Evolutionary conservation across 345 rosid genomes (phyloP), one percentile per base, ranked within the genome.

Genomic region (Odontarrhena argentea): DNA sequence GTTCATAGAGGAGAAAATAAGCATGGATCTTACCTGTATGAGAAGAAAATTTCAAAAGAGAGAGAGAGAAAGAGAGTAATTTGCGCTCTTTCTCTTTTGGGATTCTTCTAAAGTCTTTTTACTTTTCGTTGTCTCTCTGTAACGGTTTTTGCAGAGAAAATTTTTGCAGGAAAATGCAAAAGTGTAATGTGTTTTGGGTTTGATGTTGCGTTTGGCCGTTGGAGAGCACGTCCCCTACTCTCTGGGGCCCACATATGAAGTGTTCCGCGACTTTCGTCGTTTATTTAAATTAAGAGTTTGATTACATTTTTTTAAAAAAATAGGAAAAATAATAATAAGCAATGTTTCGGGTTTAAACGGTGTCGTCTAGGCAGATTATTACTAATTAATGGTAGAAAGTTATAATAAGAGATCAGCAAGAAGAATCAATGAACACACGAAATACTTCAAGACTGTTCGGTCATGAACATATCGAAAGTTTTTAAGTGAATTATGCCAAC

Each of bases 221-320:
- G 70, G 70, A 32, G 6, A 32, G 36, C 36, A 32, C 36, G 36
- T 69, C 81, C 85, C 81, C 81, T 37, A 57, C 55, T 63, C 54
- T 10, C 55, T 63, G 74, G 77, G 50, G 18, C 2, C 43, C 55
- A 34, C 60, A n/a, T 70, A 63, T 35, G 55, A 60, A 49, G 54
- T 41, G 49, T 76, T 82, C 84, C 84, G 82, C 86, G 78, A 57
- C 65, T 77, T 76, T 73, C 77, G 82, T 69, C 52, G 36, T 67
- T 36, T 12, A 8, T 41, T 63, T 37, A 28, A 3, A 63, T 18
- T 45, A 18, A 18, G 32, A 28, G 32, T 28, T 28, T 28, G 32
- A 28, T 28, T 28, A 28, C 32, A 28, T 28, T 28, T 2, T 18
- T n/a, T n/a, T n/a, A 3, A 28, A 2, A 28, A 2, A 28, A 28